Evolutionary conservation across 345 rosid species (phyloP).

Genomic region (Laguncularia racemosa): DNA sequence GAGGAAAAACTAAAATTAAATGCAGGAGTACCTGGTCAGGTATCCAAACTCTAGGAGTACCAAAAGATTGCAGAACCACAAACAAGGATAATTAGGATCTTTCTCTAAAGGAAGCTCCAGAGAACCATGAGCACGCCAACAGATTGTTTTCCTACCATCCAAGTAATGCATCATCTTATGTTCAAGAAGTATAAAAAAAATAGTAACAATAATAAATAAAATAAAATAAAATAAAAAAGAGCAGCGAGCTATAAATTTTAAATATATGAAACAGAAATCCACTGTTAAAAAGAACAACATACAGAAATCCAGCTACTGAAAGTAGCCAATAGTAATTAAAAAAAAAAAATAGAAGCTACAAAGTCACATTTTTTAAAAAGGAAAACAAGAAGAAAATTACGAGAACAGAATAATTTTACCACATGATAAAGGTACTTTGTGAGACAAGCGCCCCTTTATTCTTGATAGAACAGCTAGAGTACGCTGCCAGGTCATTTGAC

Average conservation of each 20-base stretch:
- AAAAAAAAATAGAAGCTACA: too few relatives aligned
- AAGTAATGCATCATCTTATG: too few relatives aligned
- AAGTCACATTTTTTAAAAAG: too few relatives aligned
- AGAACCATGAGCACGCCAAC: background rate
- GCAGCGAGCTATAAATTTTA: too few relatives aligned
- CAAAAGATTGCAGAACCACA: constrained; percentile 92
- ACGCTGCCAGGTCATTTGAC: constrained; percentile 62
- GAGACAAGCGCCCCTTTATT: constrained; percentile 39
- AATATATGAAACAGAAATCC: too few relatives aligned
- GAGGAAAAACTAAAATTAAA: background rate
- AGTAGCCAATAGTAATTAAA: too few relatives aligned
- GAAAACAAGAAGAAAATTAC: background rate
- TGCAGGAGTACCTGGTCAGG: constrained; percentile 60
- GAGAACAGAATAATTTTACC: constrained; percentile 29
- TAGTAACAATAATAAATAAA: too few relatives aligned
- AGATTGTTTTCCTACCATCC: too few relatives aligned
- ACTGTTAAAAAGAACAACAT: too few relatives aligned
- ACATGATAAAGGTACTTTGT: constrained; percentile 17
- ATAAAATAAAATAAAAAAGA: too few relatives aligned
- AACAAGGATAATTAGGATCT: constrained; percentile 40
- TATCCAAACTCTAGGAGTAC: constrained; percentile 76
- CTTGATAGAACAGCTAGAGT: constrained; percentile 54
- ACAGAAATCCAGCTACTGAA: too few relatives aligned
- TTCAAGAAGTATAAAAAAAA: too few relatives aligned
- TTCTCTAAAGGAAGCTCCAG: background rate